These are phyloP conservation scores for Westerdykella aurantiaca DNA, from an alignment of 2,329 filamentous ascomycete genomes.

Conservation along the genomic window DNA sequence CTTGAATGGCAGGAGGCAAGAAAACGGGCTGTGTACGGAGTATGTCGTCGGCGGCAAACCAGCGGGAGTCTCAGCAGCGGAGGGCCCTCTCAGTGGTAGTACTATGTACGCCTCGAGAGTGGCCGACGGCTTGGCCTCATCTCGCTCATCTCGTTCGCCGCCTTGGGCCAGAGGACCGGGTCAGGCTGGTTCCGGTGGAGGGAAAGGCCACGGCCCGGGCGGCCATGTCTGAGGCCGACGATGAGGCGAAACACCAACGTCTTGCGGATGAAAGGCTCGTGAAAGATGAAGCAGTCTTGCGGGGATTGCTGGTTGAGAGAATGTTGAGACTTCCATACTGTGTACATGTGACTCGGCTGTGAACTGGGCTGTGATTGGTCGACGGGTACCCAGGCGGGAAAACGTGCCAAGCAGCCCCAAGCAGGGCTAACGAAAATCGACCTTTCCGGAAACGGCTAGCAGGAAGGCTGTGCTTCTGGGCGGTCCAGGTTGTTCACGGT, in stretches of 20 bases:
- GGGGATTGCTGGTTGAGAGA: not conserved
- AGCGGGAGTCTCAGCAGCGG: not conserved
- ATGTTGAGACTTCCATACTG: no score
- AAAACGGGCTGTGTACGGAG: not conserved
- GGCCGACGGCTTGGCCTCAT: constrained; percentile 5
- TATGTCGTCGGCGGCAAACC: not conserved
- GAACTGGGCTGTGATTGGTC: no score
- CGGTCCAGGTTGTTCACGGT: no score
- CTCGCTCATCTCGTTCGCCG: constrained; percentile 2
- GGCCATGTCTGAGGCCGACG: not conserved
- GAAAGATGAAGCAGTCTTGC: not conserved
- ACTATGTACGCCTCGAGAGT: not conserved
- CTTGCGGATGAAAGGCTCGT: not conserved
- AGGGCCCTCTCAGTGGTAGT: not conserved
- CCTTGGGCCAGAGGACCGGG: not conserved
- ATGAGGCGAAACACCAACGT: not conserved
- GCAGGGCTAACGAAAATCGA: no score
- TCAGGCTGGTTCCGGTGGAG: not conserved
- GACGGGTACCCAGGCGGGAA: no score
- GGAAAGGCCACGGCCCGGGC: not conserved
- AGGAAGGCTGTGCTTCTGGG: no score
- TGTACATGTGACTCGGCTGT: no score
- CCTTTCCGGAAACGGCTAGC: no score
- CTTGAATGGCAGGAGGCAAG: not conserved
- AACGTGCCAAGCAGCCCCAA: no score